Percentiles rank a stretch among this genome's conserved stretches.
These are phyloP conservation scores for Xylariaceae sp. DNA, from an alignment of 2,329 filamentous ascomycete species.

Conservation along the genomic window DNA sequence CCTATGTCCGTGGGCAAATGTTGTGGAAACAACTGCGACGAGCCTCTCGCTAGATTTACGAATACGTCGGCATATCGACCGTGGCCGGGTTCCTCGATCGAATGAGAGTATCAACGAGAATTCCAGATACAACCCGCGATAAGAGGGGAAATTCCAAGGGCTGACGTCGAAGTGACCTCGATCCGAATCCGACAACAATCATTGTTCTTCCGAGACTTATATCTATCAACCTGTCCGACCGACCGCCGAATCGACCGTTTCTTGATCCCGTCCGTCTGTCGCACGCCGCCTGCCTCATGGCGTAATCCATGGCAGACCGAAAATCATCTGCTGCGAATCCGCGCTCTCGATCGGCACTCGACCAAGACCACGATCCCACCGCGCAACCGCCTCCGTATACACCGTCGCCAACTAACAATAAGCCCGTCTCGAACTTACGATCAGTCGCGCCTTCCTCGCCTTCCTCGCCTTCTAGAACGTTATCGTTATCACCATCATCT, in stretches of 20 bases:
- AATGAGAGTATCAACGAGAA: constrained; percentile 23
- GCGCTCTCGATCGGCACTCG: constrained; percentile 61
- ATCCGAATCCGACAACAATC: constrained; percentile 18
- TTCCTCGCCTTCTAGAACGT: constrained; percentile 14
- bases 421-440: constrained; percentile 28
- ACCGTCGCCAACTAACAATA: constrained; percentile 9
- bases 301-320: constrained; percentile 74
- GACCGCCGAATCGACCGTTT: constrained; percentile 1
- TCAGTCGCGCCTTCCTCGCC: constrained; percentile 36
- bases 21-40: background rate
- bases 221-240: no score
- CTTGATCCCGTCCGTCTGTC: constrained; percentile 21
- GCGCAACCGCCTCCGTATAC: background rate
- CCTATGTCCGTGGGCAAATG: background rate
- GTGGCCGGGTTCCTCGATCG: constrained; percentile 22
- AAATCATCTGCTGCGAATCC: constrained; percentile 53
- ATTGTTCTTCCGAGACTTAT: constrained; percentile 2
- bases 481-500: constrained; percentile 34
- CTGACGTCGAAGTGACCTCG: constrained; percentile 32
- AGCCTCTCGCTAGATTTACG: background rate
- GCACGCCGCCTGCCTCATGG: constrained; percentile 59
- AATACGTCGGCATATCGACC: constrained; percentile 7
- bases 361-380: constrained; percentile 36
- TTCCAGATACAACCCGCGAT: constrained; percentile 25
- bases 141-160: constrained; percentile 29